Conservation (phyloP, 352 stramenopile species). For the Phytophthora pisi region DNA sequence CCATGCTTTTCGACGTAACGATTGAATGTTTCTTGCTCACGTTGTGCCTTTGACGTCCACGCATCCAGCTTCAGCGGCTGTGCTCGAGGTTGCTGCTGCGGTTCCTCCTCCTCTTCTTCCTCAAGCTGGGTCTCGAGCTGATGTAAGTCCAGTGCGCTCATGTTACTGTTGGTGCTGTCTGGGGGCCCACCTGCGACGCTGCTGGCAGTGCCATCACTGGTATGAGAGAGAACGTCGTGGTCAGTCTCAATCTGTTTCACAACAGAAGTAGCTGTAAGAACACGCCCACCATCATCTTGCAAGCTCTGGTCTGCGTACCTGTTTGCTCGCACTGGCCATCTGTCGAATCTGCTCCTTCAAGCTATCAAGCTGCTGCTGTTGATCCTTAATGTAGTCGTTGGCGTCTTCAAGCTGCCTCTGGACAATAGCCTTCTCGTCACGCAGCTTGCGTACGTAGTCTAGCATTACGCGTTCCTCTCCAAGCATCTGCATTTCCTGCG, state of each 20-base stretch:
- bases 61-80: constrained; percentile 47
- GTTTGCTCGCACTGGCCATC: constrained; percentile 32
- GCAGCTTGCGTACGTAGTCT: constrained; percentile 85
- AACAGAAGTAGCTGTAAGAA: constrained; percentile 34
- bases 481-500: constrained; percentile 78
- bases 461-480: constrained; percentile 82
- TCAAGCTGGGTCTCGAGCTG: constrained; percentile 25
- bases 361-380: constrained; percentile 76
- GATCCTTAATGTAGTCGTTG: constrained; percentile 76
- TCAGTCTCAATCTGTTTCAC: constrained; percentile 40
- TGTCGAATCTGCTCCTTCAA: constrained; percentile 77
- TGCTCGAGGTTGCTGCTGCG: constrained; percentile 12
- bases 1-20: constrained; percentile 36
- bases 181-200: constrained; percentile 17
- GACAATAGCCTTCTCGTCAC: constrained; percentile 74
- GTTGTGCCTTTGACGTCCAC: constrained; percentile 47
- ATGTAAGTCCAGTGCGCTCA: constrained; percentile 22
- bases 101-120: constrained; percentile 17
- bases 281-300: constrained; percentile 11
- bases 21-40: constrained; percentile 40
- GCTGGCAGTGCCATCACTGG: constrained; percentile 36
- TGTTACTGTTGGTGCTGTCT: constrained; percentile 32
- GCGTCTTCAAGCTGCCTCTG: constrained; percentile 76
- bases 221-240: constrained; percentile 44
- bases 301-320: constrained; percentile 34